These are phyloP conservation scores for Exophiala aquamarina DNA, from an alignment of 2,329 filamentous ascomycete genomes.

Conservation along the genomic window DNA sequence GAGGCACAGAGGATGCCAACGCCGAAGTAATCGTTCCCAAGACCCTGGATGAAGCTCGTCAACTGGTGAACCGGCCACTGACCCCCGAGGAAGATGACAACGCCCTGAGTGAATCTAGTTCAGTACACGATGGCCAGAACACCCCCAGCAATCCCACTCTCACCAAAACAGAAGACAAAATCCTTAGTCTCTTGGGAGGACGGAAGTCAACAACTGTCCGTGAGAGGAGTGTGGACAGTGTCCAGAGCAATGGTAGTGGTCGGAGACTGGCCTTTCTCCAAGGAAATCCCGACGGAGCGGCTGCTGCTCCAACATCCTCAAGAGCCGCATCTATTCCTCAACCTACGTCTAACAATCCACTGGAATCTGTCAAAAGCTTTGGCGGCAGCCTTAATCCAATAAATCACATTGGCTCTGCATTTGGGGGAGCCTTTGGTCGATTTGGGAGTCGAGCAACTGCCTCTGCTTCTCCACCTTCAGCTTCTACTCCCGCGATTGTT, in stretches of 20 bases:
- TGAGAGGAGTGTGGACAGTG: slow-evolving; percentile 76
- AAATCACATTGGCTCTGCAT: slow-evolving; percentile 58
- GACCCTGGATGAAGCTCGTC: slow-evolving; percentile 88
- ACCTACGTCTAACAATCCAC: slow-evolving; percentile 50
- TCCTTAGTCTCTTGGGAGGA: slow-evolving; percentile 71
- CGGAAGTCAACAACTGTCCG: slow-evolving; percentile 54
- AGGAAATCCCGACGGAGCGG: slow-evolving; percentile 26
- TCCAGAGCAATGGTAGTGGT: slow-evolving; percentile 57
- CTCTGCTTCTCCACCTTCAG: slow-evolving; percentile 41
- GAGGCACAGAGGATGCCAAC: slow-evolving; percentile 48
- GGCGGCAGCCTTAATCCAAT: slow-evolving; percentile 81
- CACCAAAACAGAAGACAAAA: slow-evolving; percentile 58
- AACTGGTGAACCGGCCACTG: slow-evolving; percentile 67
- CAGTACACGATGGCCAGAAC: slow-evolving; percentile 39
- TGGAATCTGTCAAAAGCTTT: slow-evolving; percentile 80
- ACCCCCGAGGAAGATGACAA: slow-evolving; percentile 50
- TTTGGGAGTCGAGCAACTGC: slow-evolving; percentile 33
- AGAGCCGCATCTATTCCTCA: slow-evolving; percentile 30
- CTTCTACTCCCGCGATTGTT: slow-evolving; percentile 37
- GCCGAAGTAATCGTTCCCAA: slow-evolving; percentile 65
- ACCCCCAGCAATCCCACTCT: slow-evolving; percentile 32
- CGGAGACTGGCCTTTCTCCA: slow-evolving; percentile 57
- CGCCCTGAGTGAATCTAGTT: slow-evolving; percentile 52
- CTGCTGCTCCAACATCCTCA: slow-evolving; percentile 30
- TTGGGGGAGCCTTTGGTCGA: slow-evolving; percentile 69